A percentile compares a stretch with the other conserved stretches of the same genome.
phyloP scores from a whole-genome alignment of 2,329 filamentous ascomycete genomes.

The Colletotrichum sp. region DNA sequence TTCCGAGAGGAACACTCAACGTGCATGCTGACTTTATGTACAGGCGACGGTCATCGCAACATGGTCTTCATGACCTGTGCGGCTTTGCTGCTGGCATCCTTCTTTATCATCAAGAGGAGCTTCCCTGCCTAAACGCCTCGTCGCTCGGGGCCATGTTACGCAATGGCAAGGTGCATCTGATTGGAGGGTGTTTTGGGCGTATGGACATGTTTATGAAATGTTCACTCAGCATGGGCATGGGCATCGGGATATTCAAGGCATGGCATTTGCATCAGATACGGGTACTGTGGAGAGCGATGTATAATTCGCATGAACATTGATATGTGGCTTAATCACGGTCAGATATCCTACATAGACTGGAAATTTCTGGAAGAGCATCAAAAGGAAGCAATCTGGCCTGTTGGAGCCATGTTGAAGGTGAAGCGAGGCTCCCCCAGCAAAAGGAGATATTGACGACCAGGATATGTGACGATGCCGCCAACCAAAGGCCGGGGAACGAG shows the following conservation, averaged over 20 bases:
- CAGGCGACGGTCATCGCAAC: conserved; percentile 33
- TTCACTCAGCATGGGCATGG: not conserved
- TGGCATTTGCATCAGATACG: not conserved
- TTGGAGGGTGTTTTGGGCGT: not conserved
- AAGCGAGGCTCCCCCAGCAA: conserved; percentile 1
- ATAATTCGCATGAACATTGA: not conserved
- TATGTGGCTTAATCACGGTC: not conserved
- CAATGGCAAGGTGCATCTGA: not conserved
- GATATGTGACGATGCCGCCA: not conserved
- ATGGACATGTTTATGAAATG: not conserved
- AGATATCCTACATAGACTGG: not conserved
- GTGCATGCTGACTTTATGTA: not conserved
- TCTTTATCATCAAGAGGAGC: conserved; percentile 23
- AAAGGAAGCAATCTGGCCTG: not conserved
- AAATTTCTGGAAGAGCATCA: not conserved
- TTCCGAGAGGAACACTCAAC: not conserved
- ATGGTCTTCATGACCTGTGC: conserved; percentile 29
- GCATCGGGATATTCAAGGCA: not conserved
- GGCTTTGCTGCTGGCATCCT: conserved; percentile 18
- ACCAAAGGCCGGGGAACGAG: conserved; percentile 6
- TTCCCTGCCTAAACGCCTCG: not conserved
- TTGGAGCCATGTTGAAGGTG: not conserved
- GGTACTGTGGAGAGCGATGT: not conserved
- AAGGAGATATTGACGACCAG: not conserved
- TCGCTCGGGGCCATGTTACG: not conserved